Base-by-base conservation (phyloP, 306 rosid genomes). In the Dryas drummondii region DNA sequence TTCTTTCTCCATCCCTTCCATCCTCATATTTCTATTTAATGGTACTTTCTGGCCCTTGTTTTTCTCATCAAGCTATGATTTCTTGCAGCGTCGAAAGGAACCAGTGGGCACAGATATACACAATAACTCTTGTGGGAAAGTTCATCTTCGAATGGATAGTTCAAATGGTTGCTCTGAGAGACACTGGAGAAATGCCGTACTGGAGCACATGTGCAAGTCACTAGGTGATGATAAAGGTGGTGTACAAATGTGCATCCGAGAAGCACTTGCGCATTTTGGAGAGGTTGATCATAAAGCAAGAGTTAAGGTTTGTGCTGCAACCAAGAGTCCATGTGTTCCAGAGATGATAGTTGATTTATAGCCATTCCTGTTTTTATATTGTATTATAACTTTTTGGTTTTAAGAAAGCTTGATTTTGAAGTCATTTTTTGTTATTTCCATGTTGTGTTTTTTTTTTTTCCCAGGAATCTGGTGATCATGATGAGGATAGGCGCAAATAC, bases 151-250 rank as follows among this genome's bases (percentile, higher is more conserved):
- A 8, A 26, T 55, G 59, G 52, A 61, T 46, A 70, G 72, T 70
- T 53, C 70, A 50, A 79, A 73, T 59, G 83, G 85, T 70, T 61
- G 70, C 78, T 86, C 82, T n/a, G 79, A 63, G 78, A 79, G 81
- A 70, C 75, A 79, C 72, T 88, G 90, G 88, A 87, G 88, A 80
- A 83, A 83, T 83, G 79, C 85, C 58, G 75, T 83, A 62, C 82
- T 86, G 75, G 86, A 80, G 65, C 88, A 74, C 57, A 71, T 90
- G 73, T 76, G 72, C 82, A 90, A 87, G 82, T 91, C 96, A 44
- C 48, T 88, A 59, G 84, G 90, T 53, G 82, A 76, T 71, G 80
- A 62, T 57, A 88, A 84, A 79, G 87, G 90, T 51, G 86, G 90
- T 73, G 76, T 88, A 75, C 84, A 81, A 62, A 74, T 66, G 66